These are phyloP conservation scores for Fomitopsis pinicola DNA, from an alignment of 1,284 basidiomycete species.

Conservation along the genomic window DNA sequence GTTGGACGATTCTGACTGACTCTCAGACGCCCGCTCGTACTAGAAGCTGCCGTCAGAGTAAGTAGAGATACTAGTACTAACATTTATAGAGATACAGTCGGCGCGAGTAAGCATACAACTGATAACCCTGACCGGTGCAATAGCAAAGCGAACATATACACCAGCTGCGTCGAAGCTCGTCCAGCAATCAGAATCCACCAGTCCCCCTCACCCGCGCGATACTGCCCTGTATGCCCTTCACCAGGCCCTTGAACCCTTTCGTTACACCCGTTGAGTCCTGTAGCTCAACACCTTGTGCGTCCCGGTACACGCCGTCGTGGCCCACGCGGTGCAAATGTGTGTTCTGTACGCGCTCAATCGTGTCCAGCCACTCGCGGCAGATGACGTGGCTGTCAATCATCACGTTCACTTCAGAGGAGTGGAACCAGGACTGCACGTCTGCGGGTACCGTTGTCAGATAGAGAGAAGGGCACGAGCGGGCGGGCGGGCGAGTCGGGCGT, in stretches of 20 bases:
- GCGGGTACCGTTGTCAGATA: neutral
- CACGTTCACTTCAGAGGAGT: constrained; percentile 75
- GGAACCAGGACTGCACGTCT: constrained; percentile 78
- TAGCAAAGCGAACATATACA: neutral
- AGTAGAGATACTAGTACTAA: too few relatives aligned
- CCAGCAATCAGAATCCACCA: constrained; percentile 10
- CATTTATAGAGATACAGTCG: too few relatives aligned
- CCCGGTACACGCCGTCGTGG: constrained; percentile 67
- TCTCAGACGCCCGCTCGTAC: too few relatives aligned
- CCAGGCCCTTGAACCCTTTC: constrained; percentile 24
- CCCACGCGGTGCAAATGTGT: constrained; percentile 62
- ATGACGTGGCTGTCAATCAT: constrained; percentile 65
- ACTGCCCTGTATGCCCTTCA: constrained; percentile 29
- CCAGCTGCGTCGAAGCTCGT: neutral
- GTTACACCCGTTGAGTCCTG: constrained; percentile 27
- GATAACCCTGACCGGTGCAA: neutral
- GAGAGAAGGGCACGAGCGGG: neutral
- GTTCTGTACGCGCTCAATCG: constrained; percentile 65
- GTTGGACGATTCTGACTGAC: neutral
- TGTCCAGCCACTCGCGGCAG: constrained; percentile 61
- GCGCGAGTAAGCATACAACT: too few relatives aligned
- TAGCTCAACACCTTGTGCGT: constrained; percentile 38
- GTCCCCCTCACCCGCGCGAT: constrained; percentile 22
- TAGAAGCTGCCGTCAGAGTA: too few relatives aligned
- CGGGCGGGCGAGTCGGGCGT: neutral